These are phyloP conservation scores for Suillus weaverae DNA, from an alignment of 768 basidiomycete genomes.

Conservation along the genomic window DNA sequence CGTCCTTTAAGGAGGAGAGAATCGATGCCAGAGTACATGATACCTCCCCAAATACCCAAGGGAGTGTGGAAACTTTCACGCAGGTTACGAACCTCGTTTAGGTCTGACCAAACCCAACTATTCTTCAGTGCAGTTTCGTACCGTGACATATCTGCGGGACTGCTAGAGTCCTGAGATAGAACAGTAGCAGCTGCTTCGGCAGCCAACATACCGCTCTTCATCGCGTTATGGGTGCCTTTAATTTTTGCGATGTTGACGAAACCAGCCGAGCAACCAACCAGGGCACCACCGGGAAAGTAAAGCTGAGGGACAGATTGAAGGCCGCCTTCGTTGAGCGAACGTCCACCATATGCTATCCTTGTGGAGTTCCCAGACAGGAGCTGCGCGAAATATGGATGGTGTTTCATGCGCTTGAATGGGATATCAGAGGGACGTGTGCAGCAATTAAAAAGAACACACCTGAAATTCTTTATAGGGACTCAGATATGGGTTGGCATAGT, in stretches of 20 bases:
- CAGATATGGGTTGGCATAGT: slow-evolving; percentile 92
- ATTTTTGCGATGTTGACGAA: slow-evolving; percentile 97
- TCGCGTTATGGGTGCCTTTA: slow-evolving; percentile 97
- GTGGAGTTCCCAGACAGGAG: slow-evolving; percentile 71
- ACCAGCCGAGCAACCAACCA: slow-evolving; percentile 94
- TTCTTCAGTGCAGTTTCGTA: slow-evolving; percentile 70
- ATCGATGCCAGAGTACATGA: slow-evolving; percentile 88
- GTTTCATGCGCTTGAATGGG: slow-evolving; percentile 76
- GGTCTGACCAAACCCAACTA: slow-evolving; percentile 85
- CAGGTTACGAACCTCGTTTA: slow-evolving; percentile 88
- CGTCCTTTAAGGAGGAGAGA: slow-evolving; percentile 80
- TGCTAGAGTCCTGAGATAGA: slow-evolving; percentile 35
- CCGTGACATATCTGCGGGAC: slow-evolving; percentile 59
- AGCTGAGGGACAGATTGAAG: slow-evolving; percentile 86
- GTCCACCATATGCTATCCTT: slow-evolving; percentile 88
- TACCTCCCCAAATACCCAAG: slow-evolving; percentile 84
- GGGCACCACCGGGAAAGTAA: slow-evolving; percentile 90
- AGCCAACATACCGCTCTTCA: slow-evolving; percentile 98
- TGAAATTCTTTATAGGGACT: slow-evolving; percentile 93
- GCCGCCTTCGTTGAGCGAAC: slow-evolving; percentile 91
- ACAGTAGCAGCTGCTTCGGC: slow-evolving; percentile 82
- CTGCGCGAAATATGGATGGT: slow-evolving; percentile 88
- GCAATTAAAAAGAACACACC: slow-evolving; percentile 42
- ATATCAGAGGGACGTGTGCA: slow-evolving; percentile 9
- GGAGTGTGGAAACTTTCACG: slow-evolving; percentile 83